Percentiles rank a stretch among this genome's conserved stretches.
Conservation (phyloP, 805 yeast genomes). For the Kodamaea hsintzibuensis region DNA sequence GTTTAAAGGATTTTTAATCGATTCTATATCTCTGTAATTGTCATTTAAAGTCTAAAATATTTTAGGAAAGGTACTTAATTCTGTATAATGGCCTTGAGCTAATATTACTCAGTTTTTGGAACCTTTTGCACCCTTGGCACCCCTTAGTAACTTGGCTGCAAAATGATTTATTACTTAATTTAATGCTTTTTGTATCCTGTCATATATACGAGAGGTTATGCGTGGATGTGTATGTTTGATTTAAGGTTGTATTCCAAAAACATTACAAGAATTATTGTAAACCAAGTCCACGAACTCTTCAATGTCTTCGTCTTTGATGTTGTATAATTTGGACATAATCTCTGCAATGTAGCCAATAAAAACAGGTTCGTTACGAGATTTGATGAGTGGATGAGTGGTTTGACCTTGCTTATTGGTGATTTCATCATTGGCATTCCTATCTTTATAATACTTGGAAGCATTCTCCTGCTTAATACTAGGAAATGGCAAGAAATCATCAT, state of each 20-base stretch:
- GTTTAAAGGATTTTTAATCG: too few species aligned
- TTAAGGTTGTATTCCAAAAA: slow-evolving; percentile 22
- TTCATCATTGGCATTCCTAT: background rate
- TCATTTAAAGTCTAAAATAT: too few species aligned
- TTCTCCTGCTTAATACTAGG: slow-evolving; percentile 68
- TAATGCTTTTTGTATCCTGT: too few species aligned
- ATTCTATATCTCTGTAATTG: too few species aligned
- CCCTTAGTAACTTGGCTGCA: background rate
- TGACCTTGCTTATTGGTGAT: slow-evolving; percentile 19
- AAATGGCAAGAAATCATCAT: slow-evolving; percentile 58
- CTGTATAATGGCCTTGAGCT: background rate
- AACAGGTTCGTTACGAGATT: slow-evolving; percentile 92
- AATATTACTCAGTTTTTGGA: background rate
- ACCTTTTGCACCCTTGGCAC: background rate
- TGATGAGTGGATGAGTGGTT: slow-evolving; percentile 53
- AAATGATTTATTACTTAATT: background rate
- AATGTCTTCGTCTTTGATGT: slow-evolving; percentile 23
- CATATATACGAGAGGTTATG: too few species aligned
- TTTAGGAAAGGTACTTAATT: background rate
- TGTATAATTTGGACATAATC: slow-evolving; percentile 34
- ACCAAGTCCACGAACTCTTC: slow-evolving; percentile 35
- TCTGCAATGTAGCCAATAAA: slow-evolving; percentile 77
- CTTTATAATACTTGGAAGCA: slow-evolving; percentile 33
- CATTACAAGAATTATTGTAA: slow-evolving; percentile 35
- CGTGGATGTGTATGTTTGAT: too few species aligned